These are phyloP conservation scores for Lodderomyces jiufengensis DNA, from an alignment of 1,139 yeast species.

Conservation along the genomic window DNA sequence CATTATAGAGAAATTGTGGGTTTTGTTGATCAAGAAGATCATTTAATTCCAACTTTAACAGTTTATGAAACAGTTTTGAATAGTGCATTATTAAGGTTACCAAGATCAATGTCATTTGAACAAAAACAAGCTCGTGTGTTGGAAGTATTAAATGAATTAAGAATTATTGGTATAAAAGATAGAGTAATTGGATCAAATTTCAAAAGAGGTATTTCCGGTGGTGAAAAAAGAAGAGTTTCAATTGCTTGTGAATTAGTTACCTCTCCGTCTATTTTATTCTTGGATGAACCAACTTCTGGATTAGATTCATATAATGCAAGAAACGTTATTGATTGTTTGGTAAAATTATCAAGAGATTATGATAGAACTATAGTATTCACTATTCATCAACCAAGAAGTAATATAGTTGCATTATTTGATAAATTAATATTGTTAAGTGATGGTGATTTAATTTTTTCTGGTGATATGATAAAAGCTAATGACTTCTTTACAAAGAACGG, in stretches of 20 bases:
- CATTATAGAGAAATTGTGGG: conserved; percentile 73
- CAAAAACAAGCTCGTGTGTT: conserved; percentile 77
- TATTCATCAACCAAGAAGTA: conserved; percentile 97
- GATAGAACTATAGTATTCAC: conserved; percentile 88
- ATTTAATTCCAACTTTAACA: conserved; percentile 83
- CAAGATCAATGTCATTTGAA: conserved; percentile 66
- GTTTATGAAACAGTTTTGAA: conserved; percentile 93
- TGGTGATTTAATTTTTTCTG: conserved; percentile 85
- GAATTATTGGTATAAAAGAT: conserved; percentile 80
- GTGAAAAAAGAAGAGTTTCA: conserved; percentile 84
- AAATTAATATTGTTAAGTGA: conserved; percentile 74
- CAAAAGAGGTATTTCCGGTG: conserved; percentile 92
- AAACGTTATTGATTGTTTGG: conserved; percentile 83
- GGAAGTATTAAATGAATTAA: conserved; percentile 80
- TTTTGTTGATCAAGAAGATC: conserved; percentile 97
- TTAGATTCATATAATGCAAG: conserved; percentile 90
- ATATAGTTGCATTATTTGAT: conserved; percentile 88
- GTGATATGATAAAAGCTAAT: conserved; percentile 67
- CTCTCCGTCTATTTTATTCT: conserved; percentile 72
- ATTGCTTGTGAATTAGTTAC: conserved; percentile 89
- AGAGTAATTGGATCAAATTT: conserved; percentile 85
- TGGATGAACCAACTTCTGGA: conserved; percentile 95
- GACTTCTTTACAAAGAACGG: conserved; percentile 77
- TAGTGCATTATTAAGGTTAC: conserved; percentile 84
- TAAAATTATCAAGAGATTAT: conserved; percentile 72